These are phyloP conservation scores for Lentithecium fluviatile DNA, from an alignment of 495 filamentous ascomycete genomes.

Conservation along the genomic window DNA sequence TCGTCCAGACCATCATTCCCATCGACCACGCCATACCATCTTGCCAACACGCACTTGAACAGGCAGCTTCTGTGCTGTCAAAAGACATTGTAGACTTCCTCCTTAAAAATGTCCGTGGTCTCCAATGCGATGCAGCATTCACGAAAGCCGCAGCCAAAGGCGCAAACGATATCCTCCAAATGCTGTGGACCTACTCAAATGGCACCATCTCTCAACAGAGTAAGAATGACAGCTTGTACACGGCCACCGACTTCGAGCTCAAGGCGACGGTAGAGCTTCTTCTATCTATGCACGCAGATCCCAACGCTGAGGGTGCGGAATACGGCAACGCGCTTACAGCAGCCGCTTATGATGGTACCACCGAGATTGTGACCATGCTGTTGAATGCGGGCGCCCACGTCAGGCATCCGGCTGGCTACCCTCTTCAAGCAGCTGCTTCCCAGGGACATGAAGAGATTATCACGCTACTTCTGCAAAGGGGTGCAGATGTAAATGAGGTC, in stretches of 20 bases:
- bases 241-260: constrained; percentile 11
- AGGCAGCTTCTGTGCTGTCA: neutral
- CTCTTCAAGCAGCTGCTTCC: constrained; percentile 33
- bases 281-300: constrained; percentile 4
- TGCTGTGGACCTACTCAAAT: constrained; percentile 3
- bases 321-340: constrained; percentile 25
- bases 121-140: constrained; percentile 1
- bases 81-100: constrained; percentile 2
- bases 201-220: neutral
- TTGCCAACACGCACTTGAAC: neutral
- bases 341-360: constrained; percentile 13
- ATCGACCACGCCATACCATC: neutral
- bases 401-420: constrained; percentile 16
- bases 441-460: constrained; percentile 4
- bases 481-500: constrained; percentile 23
- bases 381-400: constrained; percentile 7
- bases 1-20: neutral
- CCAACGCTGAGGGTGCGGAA: constrained; percentile 13
- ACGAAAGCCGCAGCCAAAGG: neutral
- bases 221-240: constrained; percentile 8
- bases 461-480: constrained; percentile 12
- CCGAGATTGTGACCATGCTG: constrained; percentile 5
- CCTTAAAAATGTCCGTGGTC: neutral
- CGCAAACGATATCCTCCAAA: constrained; percentile 1
- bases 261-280: constrained; percentile 3